Evolutionary conservation across 805 yeast species (phyloP), one percentile per base, ranked within the genome.

Genomic region (Cephaloascus albidus): DNA sequence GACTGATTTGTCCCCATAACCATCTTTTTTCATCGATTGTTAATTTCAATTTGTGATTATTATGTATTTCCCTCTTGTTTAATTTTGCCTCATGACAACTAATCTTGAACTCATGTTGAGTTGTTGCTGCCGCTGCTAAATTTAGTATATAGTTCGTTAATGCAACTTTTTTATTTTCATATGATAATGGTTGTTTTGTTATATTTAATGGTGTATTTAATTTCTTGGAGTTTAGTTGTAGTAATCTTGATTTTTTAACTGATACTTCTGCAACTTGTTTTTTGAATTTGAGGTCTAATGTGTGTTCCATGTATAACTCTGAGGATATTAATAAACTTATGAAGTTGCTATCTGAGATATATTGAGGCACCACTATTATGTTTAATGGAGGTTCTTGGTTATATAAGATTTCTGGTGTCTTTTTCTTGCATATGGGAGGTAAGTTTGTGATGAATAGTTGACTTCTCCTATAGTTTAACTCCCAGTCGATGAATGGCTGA

Each of bases 41-140:
- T 32, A 70, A 43, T 42, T 63, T 66, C 10, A 53, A 43, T 44
- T 53, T 20, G 42, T 33, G 17, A 37, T 40, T 18, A 10, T 35
- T 18, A 12, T 38, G 18, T n/a, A 10, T 14, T 10, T 10, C 14
- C 8, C 33, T 8, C 16, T 31, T 31, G 8, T 31, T 14, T 36
- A 39, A 40, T 38, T 47, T 46, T 30, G 65, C 40, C 10, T 53
- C 57, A 39, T 62, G 68, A 3, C 61, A 43, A 45, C 61, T 60
- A 36, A 63, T 45, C 43, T 70, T 65, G 49, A 69, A 72, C 47
- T 72, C 78, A 42, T 67, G 62, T 5, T 74, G 68, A 0, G 78
- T 72, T 34, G 76, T 72, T 5, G 76, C 70, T 3, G 78, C 78
- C 10, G 76, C 78, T 10, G 75, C 67, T 40, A 73, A 53, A 50